These are phyloP conservation scores for Paramecium biaurelia DNA, from an alignment of 73 alveolate genomes.

Conservation along the genomic window DNA sequence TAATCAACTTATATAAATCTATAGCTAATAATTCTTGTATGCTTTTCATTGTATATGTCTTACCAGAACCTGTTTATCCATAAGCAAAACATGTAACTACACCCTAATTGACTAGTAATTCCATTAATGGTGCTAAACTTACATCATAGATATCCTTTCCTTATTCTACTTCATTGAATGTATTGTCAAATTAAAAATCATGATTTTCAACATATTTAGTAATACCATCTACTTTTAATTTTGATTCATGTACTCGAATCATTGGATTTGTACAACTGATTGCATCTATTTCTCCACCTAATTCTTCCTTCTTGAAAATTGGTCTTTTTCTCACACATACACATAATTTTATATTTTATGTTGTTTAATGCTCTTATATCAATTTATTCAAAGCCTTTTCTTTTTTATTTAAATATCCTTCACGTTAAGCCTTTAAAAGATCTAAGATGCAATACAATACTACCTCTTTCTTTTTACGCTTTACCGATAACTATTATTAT, in stretches of 20 bases:
- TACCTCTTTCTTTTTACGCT: slow-evolving; percentile 35
- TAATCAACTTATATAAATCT: slow-evolving; percentile 71
- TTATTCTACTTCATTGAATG: slow-evolving; percentile 83
- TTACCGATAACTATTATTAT: slow-evolving; percentile 30
- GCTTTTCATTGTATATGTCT: slow-evolving; percentile 96
- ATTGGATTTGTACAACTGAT: slow-evolving; percentile 93
- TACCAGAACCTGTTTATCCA: slow-evolving; percentile 99
- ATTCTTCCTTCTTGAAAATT: slow-evolving; percentile 84
- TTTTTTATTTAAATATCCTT: slow-evolving; percentile 59
- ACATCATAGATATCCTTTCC: slow-evolving; percentile 83
- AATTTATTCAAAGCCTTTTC: slow-evolving; percentile 70
- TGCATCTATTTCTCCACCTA: slow-evolving; percentile 94
- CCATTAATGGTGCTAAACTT: slow-evolving; percentile 80
- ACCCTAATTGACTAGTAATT: slow-evolving; percentile 76
- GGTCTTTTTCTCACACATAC: slow-evolving; percentile 99
- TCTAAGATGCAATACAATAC: not conserved
- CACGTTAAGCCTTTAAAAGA: slow-evolving; percentile 65
- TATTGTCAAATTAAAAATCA: slow-evolving; percentile 89
- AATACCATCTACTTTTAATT: slow-evolving; percentile 96
- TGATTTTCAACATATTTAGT: slow-evolving; percentile 96
- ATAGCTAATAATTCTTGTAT: slow-evolving; percentile 82
- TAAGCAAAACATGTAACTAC: slow-evolving; percentile 98
- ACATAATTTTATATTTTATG: slow-evolving; percentile 77
- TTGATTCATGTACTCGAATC: slow-evolving; percentile 90
- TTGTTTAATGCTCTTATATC: slow-evolving; percentile 68